These are phyloP conservation scores for Neonectria faginata DNA, from an alignment of 2,329 filamentous ascomycete genomes.

Conservation along the genomic window DNA sequence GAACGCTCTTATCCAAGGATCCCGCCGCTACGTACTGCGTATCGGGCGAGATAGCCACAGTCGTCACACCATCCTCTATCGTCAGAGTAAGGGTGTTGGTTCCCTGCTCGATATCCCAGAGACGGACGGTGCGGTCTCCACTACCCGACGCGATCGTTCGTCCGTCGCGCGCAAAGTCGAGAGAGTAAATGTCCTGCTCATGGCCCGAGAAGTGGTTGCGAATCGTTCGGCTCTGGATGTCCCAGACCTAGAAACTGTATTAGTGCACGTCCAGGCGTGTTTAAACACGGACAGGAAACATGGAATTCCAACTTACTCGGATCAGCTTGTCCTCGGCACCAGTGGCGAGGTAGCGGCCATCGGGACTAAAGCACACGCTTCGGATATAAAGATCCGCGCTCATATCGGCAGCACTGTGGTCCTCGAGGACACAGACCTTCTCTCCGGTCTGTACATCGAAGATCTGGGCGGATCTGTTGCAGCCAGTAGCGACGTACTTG, in stretches of 20 bases:
- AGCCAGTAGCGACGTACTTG: slow-evolving; percentile 95
- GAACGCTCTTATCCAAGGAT: slow-evolving; percentile 96
- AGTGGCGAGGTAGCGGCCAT: slow-evolving; percentile 92
- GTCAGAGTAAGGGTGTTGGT: slow-evolving; percentile 85
- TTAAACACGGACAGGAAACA: not conserved
- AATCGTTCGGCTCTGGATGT: slow-evolving; percentile 85
- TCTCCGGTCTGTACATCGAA: slow-evolving; percentile 91
- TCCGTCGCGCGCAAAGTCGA: slow-evolving; percentile 94
- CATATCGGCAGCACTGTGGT: slow-evolving; percentile 82
- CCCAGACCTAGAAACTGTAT: slow-evolving; percentile 81
- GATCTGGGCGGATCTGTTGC: slow-evolving; percentile 99
- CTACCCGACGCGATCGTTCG: slow-evolving; percentile 95
- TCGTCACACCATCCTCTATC: slow-evolving; percentile 97
- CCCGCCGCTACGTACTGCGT: slow-evolving; percentile 94
- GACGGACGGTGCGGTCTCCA: slow-evolving; percentile 91
- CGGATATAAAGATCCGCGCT: slow-evolving; percentile 95
- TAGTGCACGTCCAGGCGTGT: slow-evolving; percentile 15
- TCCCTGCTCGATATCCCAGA: slow-evolving; percentile 94
- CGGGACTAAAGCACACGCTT: slow-evolving; percentile 98
- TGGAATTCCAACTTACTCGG: slow-evolving; percentile 69
- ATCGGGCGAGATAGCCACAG: slow-evolving; percentile 96
- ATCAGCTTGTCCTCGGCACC: slow-evolving; percentile 98
- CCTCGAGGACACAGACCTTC: slow-evolving; percentile 90
- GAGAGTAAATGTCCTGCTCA: slow-evolving; percentile 97
- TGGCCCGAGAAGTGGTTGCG: slow-evolving; percentile 95